phyloP scores from a whole-genome alignment of 1,284 basidiomycete species.

The Coniferiporia sulphurascens region DNA sequence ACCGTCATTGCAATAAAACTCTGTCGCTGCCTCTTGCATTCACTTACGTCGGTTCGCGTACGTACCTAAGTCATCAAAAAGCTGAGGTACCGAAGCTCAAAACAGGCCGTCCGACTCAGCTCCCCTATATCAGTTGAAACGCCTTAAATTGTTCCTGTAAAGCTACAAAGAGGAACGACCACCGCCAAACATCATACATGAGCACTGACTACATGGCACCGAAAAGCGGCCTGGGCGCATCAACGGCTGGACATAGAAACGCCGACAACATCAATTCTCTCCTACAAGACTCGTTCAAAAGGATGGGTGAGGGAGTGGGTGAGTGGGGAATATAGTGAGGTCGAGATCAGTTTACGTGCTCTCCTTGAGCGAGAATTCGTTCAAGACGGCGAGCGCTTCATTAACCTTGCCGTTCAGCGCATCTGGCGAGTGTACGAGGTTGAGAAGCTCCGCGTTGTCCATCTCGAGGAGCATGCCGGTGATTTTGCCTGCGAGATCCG shows the following conservation, averaged over 20 bases:
- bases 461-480: conserved; percentile 98
- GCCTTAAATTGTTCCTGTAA: conserved; percentile 14
- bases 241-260: not conserved
- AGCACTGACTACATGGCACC: not conserved
- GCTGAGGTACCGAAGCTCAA: not conserved
- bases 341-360: conserved; percentile 23
- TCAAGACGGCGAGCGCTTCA: conserved; percentile 79
- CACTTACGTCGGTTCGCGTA: too few relatives aligned
- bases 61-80: too few relatives aligned
- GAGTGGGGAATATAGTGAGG: conserved; percentile 11
- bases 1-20: not conserved
- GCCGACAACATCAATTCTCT: conserved; percentile 12
- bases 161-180: conserved; percentile 14
- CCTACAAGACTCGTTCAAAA: conserved; percentile 5
- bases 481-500: conserved; percentile 94
- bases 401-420: conserved; percentile 84
- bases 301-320: conserved; percentile 8
- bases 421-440: conserved; percentile 77
- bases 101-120: not conserved
- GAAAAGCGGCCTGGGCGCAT: not conserved
- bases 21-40: too few relatives aligned
- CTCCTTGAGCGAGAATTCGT: conserved; percentile 69
- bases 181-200: conserved; percentile 14
- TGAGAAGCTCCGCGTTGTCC: conserved; percentile 88
- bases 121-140: conserved; percentile 23